Evolutionary conservation across 1,139 yeast genomes (phyloP), one percentile per base, ranked within the genome.

Genomic region (Insectozyma bohioensis): DNA sequence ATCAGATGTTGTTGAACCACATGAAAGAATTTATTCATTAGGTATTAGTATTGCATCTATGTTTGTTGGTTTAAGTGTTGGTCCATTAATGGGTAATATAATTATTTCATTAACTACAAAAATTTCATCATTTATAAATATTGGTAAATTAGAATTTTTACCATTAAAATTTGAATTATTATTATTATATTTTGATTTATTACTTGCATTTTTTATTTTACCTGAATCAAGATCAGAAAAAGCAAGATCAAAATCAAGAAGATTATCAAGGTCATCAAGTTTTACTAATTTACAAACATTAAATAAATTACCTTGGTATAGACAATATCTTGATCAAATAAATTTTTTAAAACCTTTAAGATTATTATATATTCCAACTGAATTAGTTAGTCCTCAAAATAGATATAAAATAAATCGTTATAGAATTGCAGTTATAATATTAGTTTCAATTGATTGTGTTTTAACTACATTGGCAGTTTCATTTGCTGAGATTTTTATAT

Each of bases 1-100:
- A 18, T 65, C 84, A 4, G 94, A 85, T 54, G 74, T 80, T 29
- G 78, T 75, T 10, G 78, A 74, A 11, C 70, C 81, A 1, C 62
- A 61, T 20, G 61, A 70, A 33, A 58, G 92, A 38, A 72, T 77
- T 12, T 70, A 72, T 33, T 61, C 71, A 2, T 60, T 84, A 41
- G 86, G 88, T 0, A 54, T 73, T 22, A 57, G 74, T 19, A 65
- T 72, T 35, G 86, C 88, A 0, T 58, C 75, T 15, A 49, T 82
- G 38, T 81, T 72, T 47, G 61, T 70, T 4, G 90, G 90, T 0
- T 51, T 79, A 41, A 80, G 83, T 1, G 17, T 72, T 11, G 92
- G 92, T 1, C 94, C 95, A 0, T 38, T 78, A 21, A 35, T 71
- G 2, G 85, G 85, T 1, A 76, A 80, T 34, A 36, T 63, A 6